Conservation (phyloP, 352 stramenopile species). For the Saprolegnia parasitica region DNA sequence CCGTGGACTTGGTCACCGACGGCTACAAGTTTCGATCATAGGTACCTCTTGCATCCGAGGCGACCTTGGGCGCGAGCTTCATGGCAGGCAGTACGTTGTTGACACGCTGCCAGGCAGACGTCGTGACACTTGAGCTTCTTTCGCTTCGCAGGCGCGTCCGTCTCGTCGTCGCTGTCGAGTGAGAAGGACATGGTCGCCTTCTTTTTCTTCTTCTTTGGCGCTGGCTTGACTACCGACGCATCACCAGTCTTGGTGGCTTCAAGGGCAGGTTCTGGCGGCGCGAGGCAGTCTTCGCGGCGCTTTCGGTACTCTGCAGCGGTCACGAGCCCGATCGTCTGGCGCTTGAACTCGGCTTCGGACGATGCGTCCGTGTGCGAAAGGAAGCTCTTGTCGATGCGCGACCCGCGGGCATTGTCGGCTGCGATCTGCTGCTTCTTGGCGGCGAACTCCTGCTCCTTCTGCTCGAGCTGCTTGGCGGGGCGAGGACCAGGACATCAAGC, state of each 20-base stretch:
- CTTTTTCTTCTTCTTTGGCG: constrained; percentile 71
- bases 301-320: constrained; percentile 92
- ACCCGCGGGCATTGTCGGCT: constrained; percentile 63
- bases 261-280: constrained; percentile 29
- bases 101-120: no score
- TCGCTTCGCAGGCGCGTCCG: constrained; percentile 43
- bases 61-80: no score
- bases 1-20: no score
- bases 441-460: constrained; percentile 93
- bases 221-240: constrained; percentile 62
- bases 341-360: constrained; percentile 80
- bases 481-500: not conserved
- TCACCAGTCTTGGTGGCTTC: constrained; percentile 33
- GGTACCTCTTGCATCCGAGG: no score
- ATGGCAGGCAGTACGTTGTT: no score
- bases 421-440: constrained; percentile 89
- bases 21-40: no score
- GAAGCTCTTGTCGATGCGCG: constrained; percentile 91
- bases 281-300: constrained; percentile 75
- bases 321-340: constrained; percentile 89
- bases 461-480: constrained; percentile 89
- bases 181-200: constrained; percentile 56
- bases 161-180: constrained; percentile 79
- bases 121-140: constrained; percentile 82
- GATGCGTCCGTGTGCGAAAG: constrained; percentile 72